Percentiles rank a stretch among this genome's conserved stretches.
phyloP scores from a whole-genome alignment of 108 stramenopile genomes.

The Aurantiochytrium sp. region DNA sequence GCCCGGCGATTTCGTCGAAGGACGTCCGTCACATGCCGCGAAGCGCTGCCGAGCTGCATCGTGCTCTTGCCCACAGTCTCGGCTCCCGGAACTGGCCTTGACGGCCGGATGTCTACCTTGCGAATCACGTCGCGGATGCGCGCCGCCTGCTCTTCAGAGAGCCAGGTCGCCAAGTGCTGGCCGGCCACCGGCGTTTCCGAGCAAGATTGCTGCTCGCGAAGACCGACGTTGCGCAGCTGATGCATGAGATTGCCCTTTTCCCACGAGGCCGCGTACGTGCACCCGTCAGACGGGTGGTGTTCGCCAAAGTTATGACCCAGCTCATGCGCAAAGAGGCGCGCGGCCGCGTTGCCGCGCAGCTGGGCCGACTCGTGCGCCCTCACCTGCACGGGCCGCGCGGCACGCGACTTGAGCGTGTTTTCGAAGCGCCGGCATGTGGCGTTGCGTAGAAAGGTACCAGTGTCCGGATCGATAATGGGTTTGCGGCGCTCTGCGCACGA shows the following conservation, averaged over 20 bases:
- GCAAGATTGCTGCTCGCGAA: not conserved
- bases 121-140: not conserved
- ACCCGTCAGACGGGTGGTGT: not conserved
- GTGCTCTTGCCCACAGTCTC: not conserved
- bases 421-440: not conserved
- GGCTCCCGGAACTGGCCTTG: not conserved
- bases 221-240: not conserved
- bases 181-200: not conserved
- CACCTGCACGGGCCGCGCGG: not conserved
- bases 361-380: not conserved
- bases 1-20: not conserved
- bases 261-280: not conserved
- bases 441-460: not conserved
- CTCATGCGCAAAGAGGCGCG: not conserved
- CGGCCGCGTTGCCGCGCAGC: not conserved
- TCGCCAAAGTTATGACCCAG: not conserved
- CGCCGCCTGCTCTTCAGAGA: not conserved
- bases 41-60: not conserved
- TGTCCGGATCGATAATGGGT: not conserved
- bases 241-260: not conserved
- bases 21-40: not conserved
- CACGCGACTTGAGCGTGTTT: not conserved
- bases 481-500: not conserved
- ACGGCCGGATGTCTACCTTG: not conserved
- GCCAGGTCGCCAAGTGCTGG: not conserved